Percentiles rank a stretch among this genome's conserved stretches.
Conservation (phyloP, 2,329 filamentous ascomycete genomes). For the Talaromyces sp. region DNA sequence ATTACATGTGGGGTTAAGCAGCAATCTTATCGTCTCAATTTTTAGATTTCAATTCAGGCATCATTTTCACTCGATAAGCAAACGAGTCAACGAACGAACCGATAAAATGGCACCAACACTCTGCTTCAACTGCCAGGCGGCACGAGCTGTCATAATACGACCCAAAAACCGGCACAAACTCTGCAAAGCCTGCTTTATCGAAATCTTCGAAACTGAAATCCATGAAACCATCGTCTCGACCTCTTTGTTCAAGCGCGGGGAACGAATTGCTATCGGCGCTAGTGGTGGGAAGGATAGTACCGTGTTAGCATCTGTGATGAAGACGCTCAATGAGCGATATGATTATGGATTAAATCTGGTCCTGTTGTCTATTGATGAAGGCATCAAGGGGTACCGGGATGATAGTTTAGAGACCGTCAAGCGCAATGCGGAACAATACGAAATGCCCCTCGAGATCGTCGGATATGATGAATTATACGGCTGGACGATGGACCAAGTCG, state of each 20-base stretch:
- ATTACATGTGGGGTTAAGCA: neutral
- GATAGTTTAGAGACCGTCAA: constrained; percentile 96
- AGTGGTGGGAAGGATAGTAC: constrained; percentile 98
- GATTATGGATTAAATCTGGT: constrained; percentile 82
- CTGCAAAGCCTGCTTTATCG: constrained; percentile 84
- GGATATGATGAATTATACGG: constrained; percentile 93
- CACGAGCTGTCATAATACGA: constrained; percentile 83
- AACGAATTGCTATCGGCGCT: constrained; percentile 88
- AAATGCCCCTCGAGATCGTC: constrained; percentile 86
- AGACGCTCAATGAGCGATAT: constrained; percentile 88
- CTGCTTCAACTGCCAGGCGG: constrained; percentile 73
- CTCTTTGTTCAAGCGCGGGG: constrained; percentile 76
- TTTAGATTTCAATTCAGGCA: neutral
- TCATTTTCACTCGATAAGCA: neutral
- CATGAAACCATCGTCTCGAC: constrained; percentile 86
- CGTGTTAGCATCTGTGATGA: constrained; percentile 88
- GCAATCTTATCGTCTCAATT: constrained; percentile 4
- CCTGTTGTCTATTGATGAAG: constrained; percentile 90
- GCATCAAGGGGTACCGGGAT: constrained; percentile 94
- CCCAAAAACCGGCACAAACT: constrained; percentile 95
- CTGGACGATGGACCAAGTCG: constrained; percentile 99
- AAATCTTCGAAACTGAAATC: constrained; percentile 86
- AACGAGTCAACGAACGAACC: neutral
- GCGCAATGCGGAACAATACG: constrained; percentile 85
- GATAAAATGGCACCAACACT: constrained; percentile 69